Evolutionary conservation across 139 green algal species (phyloP).

Genomic region (Yamagishiella unicocca): DNA sequence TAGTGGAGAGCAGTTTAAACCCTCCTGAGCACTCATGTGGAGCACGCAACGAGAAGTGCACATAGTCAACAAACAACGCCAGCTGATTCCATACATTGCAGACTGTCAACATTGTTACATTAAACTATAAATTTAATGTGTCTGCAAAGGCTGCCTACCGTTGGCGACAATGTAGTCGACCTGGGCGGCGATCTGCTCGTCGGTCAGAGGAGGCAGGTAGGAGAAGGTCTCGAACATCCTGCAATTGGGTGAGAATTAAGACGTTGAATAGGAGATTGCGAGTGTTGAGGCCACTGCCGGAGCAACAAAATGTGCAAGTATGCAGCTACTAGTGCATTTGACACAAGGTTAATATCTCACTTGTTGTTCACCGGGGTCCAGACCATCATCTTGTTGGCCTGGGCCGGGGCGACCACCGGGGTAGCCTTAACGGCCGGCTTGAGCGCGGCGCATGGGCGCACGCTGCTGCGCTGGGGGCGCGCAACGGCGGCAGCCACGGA

Average conservation of each 20-base stretch:
- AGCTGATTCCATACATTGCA: too few species aligned
- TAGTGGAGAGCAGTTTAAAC: too few species aligned
- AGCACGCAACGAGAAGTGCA: too few species aligned
- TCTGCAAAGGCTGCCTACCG: too few species aligned
- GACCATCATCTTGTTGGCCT: conserved; percentile 81
- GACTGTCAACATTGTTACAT: too few species aligned
- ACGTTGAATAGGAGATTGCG: background rate
- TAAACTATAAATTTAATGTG: too few species aligned
- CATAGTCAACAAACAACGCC: too few species aligned
- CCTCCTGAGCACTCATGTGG: too few species aligned
- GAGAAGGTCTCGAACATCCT: conserved; percentile 99
- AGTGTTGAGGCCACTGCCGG: background rate
- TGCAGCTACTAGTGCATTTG: background rate
- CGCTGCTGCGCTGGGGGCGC: conserved; percentile 6
- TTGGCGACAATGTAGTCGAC: conserved; percentile 96
- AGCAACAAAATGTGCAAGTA: background rate
- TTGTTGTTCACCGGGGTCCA: conserved; percentile 91
- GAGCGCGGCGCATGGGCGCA: conserved; percentile 44
- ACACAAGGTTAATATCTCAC: conserved; percentile 50
- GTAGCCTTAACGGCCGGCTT: conserved; percentile 50
- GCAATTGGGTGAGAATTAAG: conserved; percentile 9
- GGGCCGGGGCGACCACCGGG: conserved; percentile 66
- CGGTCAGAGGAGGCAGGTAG: conserved; percentile 95
- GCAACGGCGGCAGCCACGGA: conserved; percentile 25
- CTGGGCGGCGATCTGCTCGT: conserved; percentile 93